Conservation (phyloP, 306 rosid genomes). For the Mimosa bimucronata region DNA sequence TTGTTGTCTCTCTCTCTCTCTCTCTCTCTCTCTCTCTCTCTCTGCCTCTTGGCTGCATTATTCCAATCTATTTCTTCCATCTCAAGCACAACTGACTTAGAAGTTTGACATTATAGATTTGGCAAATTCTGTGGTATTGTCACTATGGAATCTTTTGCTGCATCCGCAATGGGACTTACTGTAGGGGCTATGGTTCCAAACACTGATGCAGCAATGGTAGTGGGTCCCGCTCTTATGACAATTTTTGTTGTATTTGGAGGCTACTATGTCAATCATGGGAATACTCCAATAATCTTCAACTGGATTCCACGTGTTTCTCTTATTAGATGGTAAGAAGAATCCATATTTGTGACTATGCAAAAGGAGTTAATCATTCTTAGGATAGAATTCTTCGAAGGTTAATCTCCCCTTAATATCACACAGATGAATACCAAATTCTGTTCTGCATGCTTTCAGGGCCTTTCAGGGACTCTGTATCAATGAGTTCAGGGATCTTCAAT, state of each 20-base stretch:
- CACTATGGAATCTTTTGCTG: conserved; percentile 86
- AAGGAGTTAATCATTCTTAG: conserved; percentile 27
- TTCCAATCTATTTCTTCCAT: conserved; percentile 25
- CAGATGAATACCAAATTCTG: conserved; percentile 32
- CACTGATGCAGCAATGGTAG: conserved; percentile 95
- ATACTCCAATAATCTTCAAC: conserved; percentile 87
- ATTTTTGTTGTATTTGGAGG: conserved; percentile 94
- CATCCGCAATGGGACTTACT: conserved; percentile 97
- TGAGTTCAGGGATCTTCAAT: conserved; percentile 84
- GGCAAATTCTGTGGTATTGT: conserved; percentile 91
- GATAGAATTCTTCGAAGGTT: conserved; percentile 22
- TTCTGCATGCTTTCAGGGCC: conserved; percentile 70
- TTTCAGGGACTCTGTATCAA: conserved; percentile 94
- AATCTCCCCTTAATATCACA: conserved; percentile 9
- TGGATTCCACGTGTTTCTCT: conserved; percentile 94
- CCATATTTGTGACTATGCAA: conserved; percentile 29
- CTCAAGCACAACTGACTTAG: conserved; percentile 35
- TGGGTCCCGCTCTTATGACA: conserved; percentile 95
- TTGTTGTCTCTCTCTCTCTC: not conserved
- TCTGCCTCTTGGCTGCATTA: conserved; percentile 5
- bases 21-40: not conserved
- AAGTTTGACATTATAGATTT: conserved; percentile 58
- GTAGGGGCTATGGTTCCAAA: conserved; percentile 98
- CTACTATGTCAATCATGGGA: conserved; percentile 83
- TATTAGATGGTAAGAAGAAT: conserved; percentile 74